These are phyloP conservation scores for Lasiosphaeriaceae sp. DNA, from an alignment of 495 filamentous ascomycete genomes.

Conservation along the genomic window DNA sequence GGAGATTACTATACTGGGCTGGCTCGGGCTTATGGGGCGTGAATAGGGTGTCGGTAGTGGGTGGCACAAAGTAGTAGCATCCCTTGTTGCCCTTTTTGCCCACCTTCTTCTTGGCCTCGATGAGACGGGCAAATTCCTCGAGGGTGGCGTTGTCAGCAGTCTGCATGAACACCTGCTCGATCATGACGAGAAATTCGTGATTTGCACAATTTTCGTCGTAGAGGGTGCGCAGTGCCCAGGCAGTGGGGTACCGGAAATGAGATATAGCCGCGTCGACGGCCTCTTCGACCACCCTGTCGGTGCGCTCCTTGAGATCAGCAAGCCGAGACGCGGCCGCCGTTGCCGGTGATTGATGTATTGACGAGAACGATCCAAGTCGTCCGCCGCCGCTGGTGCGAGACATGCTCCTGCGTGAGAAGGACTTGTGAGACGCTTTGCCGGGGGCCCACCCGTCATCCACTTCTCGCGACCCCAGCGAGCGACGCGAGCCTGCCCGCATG, in stretches of 20 bases:
- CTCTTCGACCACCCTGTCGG: slow-evolving; percentile 28
- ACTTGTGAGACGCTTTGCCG: slow-evolving; percentile 13
- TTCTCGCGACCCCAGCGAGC: slow-evolving; percentile 16
- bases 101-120: slow-evolving; percentile 45
- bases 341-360: slow-evolving; percentile 10
- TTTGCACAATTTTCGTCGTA: slow-evolving; percentile 46
- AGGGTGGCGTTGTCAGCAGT: slow-evolving; percentile 40
- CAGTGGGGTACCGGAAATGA: slow-evolving; percentile 49
- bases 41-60: slow-evolving; percentile 24
- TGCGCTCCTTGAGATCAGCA: slow-evolving; percentile 27
- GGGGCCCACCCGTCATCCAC: slow-evolving; percentile 21
- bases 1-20: slow-evolving; percentile 39
- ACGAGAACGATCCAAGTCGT: slow-evolving; percentile 9
- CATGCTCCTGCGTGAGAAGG: slow-evolving; percentile 13
- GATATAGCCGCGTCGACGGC: slow-evolving; percentile 48
- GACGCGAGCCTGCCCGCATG: slow-evolving; percentile 6
- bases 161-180: slow-evolving; percentile 45
- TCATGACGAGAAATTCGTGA: slow-evolving; percentile 39
- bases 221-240: slow-evolving; percentile 50
- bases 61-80: slow-evolving; percentile 45
- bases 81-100: slow-evolving; percentile 45
- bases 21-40: slow-evolving; percentile 35
- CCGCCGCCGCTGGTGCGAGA: slow-evolving; percentile 21
- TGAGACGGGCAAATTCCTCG: slow-evolving; percentile 38
- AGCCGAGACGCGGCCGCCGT: slow-evolving; percentile 16